Evolutionary conservation across 176 grass and related monocot genomes (phyloP).

Genomic region (Carex myosuroides): DNA sequence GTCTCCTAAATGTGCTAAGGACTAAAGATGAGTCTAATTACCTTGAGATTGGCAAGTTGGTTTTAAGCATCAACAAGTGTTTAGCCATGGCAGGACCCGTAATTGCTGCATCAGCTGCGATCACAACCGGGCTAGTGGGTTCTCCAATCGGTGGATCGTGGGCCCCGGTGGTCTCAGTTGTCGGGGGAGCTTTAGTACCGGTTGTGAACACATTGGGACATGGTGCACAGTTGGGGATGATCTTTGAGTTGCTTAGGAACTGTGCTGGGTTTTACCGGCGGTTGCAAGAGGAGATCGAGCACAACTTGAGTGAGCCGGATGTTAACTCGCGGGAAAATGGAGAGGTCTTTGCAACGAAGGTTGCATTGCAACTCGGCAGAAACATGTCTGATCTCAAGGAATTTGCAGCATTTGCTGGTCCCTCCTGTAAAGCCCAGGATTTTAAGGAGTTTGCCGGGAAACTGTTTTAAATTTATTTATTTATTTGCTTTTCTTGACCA

Average conservation of each 20-base stretch:
- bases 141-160: constrained; percentile 2
- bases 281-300: constrained; percentile 28
- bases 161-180: constrained; percentile 2
- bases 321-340: constrained; percentile 22
- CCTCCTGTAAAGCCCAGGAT: constrained; percentile 19
- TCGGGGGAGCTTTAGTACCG: constrained; percentile 23
- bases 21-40: constrained; percentile 23
- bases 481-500: not conserved
- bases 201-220: constrained; percentile 24
- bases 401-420: not conserved
- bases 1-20: constrained; percentile 17
- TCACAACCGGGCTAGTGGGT: not conserved
- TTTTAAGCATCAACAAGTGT: constrained; percentile 6
- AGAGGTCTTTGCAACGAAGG: constrained; percentile 31
- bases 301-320: constrained; percentile 22
- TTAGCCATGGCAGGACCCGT: constrained; percentile 15
- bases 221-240: constrained; percentile 34
- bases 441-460: constrained; percentile 24
- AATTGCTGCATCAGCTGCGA: constrained; percentile 17
- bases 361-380: constrained; percentile 27
- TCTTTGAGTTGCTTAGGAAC: constrained; percentile 33
- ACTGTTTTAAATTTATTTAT: not conserved
- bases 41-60: not conserved
- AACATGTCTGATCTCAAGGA: constrained; percentile 20
- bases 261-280: constrained; percentile 20